phyloP scores from a whole-genome alignment of 2,329 filamentous ascomycete genomes.

The Chaetomium globosum region DNA sequence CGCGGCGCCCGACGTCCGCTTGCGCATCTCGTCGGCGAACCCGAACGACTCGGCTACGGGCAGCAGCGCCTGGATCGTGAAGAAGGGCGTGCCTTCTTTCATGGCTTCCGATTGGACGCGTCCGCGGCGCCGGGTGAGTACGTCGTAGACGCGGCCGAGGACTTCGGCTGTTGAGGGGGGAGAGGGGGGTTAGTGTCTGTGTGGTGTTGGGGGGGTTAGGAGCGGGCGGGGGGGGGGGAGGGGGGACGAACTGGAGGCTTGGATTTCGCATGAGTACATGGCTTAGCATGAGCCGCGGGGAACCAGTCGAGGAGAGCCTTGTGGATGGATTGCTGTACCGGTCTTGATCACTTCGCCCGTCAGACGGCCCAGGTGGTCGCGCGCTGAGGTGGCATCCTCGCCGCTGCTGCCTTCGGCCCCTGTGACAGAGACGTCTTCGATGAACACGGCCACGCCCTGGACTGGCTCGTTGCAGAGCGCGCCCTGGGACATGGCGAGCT shows the following conservation, averaged over 20 bases:
- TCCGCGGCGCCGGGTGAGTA: constrained; percentile 92
- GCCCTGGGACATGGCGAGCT: constrained; percentile 84
- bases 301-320: constrained; percentile 95
- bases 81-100: constrained; percentile 95
- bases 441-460: constrained; percentile 86
- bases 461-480: constrained; percentile 91
- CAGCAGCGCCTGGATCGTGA: constrained; percentile 84
- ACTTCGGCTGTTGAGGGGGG: constrained; percentile 69
- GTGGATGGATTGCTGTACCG: constrained; percentile 79
- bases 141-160: constrained; percentile 90
- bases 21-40: constrained; percentile 94
- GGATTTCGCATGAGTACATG: constrained; percentile 98
- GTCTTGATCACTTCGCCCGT: constrained; percentile 93
- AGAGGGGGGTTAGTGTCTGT: constrained; percentile 29
- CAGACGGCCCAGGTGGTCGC: constrained; percentile 73
- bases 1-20: constrained; percentile 86
- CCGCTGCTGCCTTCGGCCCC: constrained; percentile 35
- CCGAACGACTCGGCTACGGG: constrained; percentile 95
- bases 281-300: constrained; percentile 87
- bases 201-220: neutral
- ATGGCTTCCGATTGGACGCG: constrained; percentile 87
- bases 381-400: constrained; percentile 51
- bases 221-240: neutral
- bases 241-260: constrained; percentile 72
- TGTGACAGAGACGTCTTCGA: constrained; percentile 75